Percentiles rank a stretch among this genome's conserved stretches.
phyloP scores from a whole-genome alignment of 108 stramenopile species.

The Asterionellopsis glacialis region DNA sequence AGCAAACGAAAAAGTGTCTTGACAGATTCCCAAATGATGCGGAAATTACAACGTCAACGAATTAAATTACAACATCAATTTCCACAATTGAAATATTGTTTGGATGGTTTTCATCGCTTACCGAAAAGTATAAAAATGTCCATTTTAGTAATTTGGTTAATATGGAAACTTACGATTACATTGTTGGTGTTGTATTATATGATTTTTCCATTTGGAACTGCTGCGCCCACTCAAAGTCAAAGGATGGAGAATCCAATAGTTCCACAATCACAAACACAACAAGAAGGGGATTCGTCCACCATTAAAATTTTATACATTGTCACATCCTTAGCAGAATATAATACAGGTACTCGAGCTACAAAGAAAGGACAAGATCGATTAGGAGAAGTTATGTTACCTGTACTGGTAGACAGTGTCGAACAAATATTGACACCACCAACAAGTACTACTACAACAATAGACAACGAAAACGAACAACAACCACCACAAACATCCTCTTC shows the following conservation, averaged over 20 bases:
- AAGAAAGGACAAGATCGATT: slow-evolving; percentile 64
- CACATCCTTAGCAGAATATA: slow-evolving; percentile 66
- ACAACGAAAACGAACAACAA: too few species aligned
- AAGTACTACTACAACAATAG: not conserved
- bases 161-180: not conserved
- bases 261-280: too few species aligned
- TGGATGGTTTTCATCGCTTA: not conserved
- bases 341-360: slow-evolving; percentile 50
- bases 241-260: too few species aligned
- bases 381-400: slow-evolving; percentile 53
- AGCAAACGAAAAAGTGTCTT: too few species aligned
- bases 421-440: slow-evolving; percentile 39
- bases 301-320: slow-evolving; percentile 57
- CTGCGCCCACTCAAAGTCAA: too few species aligned
- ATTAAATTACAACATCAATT: not conserved
- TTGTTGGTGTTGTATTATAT: not conserved
- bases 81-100: not conserved
- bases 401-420: slow-evolving; percentile 54
- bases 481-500: not conserved
- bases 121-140: not conserved
- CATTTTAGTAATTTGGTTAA: not conserved
- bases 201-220: too few species aligned
- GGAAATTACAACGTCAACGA: too few species aligned
- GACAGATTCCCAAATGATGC: too few species aligned
- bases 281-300: too few species aligned